Base-by-base conservation (phyloP, 2,329 filamentous ascomycete species). In the Incumbomyces delicatus region DNA sequence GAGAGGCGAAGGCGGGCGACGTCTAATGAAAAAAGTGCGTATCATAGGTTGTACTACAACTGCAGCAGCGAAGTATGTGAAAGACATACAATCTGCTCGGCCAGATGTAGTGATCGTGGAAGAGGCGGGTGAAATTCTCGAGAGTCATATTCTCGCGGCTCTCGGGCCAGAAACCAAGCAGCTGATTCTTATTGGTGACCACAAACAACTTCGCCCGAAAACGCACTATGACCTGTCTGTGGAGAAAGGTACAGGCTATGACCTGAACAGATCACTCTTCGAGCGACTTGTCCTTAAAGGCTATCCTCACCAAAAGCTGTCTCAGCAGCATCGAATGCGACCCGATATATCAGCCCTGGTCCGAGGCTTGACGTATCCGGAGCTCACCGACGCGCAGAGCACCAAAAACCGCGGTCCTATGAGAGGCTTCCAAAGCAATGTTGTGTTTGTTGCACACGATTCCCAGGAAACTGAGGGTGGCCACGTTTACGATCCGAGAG, bases 1-100 rank as follows among this genome's bases (percentile, higher is more conserved):
- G 7, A 18, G 12, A 44, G 0, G 67, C 65, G 0, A 49, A 61
- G 2, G 57, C 64, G 1, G 75, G 71, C 52, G 69, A 78, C 75
- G 10, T 0, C 65, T 72, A 0, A 66, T 86, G 2, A 61, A 63
- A n/a, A 58, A 55, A 0, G 83, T 77, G 55, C 67, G 73, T 1
- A 70, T 88, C 11, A 80, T 88, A 36, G 81, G 72, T 0, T 85
- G 80, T 52, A 88, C 84, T 0, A 87, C 83, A 0, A 87, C 80
- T 0, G 81, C 69, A 0, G 82, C 82, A 0, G 80, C 84, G 0
- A 86, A 72, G 62, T 74, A 83, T 42, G 63, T 69, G 0, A 62
- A 71, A 0, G 66, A 75, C 1, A 70, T 87, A 7, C 70, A 70
- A 3, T 65, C 70, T 1, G 75, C 74, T 0, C 60, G 64, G 0